Base-by-base conservation (phyloP, 2,329 filamentous ascomycete genomes). In the Penicillium sp. region DNA sequence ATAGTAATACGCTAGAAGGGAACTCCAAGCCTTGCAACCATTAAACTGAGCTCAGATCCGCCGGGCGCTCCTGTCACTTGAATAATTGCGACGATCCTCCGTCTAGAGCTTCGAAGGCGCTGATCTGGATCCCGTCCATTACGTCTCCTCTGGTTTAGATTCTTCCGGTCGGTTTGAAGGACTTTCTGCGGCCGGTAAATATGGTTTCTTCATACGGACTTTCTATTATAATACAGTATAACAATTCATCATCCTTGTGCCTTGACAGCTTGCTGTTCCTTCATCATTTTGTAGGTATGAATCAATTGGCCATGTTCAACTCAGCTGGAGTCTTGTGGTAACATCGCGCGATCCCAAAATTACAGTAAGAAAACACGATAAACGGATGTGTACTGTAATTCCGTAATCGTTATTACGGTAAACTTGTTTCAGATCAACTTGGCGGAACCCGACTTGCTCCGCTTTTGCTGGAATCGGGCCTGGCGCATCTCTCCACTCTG, bases 341-440 rank as follows among this genome's bases (percentile, higher is more conserved):
- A 61, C 61, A 61, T 58, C 52, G 58, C 40, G 55, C 57, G 38
- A 46, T 55, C 57, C 52, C 53, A 57, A 54, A 26, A n/a, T 52
- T 38, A 42, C 38, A 30, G 22, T 45, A 45, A n/a, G 19, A 22
- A 49, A 25, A n/a, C 30, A 35, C 40, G 45, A 19, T 22, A 1
- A 26, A 13, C 25, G 16, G 25, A 35, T 19, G 26, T 48, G 11
- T 16, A 22, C 2, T 7, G 48, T 51, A 51, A 35, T 6, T 4
- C 38, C 33, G 54, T 49, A 33, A 30, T 30, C 7, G 28, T n/a
- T 10, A 37, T 58, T 52, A 43, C 33, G 13, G 55, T 52, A 55
- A 54, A 33, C 19, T 35, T 63, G 59, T 58, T 61, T 61, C 59
- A 61, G 59, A 55, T 61, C 55, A 54, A 54, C 49, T 30, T 11